These are phyloP conservation scores for Acanthamoeba triangularis DNA, from an alignment of 208 protist genomes.

Conservation along the genomic window DNA sequence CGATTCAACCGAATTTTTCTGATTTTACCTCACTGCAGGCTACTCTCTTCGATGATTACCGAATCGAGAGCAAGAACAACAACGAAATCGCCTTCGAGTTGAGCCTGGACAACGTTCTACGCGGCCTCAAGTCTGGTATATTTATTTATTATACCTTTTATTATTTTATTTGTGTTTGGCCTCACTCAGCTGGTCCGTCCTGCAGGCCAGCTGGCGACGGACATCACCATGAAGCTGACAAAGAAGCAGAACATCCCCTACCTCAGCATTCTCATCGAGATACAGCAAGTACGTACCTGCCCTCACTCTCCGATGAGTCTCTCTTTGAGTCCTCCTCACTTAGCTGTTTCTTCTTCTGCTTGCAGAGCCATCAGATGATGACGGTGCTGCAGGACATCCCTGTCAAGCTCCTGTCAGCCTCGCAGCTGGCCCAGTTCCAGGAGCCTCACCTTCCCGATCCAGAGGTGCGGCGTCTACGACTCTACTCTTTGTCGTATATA, in stretches of 20 bases:
- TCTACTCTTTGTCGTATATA: background rate
- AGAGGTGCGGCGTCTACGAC: background rate
- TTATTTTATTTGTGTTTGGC: background rate
- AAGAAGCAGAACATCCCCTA: slow-evolving; percentile 76
- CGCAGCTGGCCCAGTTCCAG: slow-evolving; percentile 70
- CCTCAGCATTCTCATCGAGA: slow-evolving; percentile 78
- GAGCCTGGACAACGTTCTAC: slow-evolving; percentile 75
- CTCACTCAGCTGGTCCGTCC: background rate
- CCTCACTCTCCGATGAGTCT: background rate
- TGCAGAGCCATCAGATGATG: slow-evolving; percentile 57
- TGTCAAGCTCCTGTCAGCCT: slow-evolving; percentile 75
- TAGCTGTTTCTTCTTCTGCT: background rate
- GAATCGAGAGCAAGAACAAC: slow-evolving; percentile 79
- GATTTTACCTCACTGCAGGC: background rate
- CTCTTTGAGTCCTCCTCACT: background rate
- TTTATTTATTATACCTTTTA: background rate
- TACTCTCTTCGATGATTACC: slow-evolving; percentile 81
- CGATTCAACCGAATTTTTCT: background rate
- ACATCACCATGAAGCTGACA: slow-evolving; percentile 75
- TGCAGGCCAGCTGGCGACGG: background rate
- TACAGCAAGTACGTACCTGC: slow-evolving; percentile 28
- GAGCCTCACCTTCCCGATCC: slow-evolving; percentile 82
- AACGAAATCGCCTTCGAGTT: slow-evolving; percentile 86
- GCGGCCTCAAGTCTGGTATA: slow-evolving; percentile 79
- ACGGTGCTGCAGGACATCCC: slow-evolving; percentile 82